phyloP scores from a whole-genome alignment of 2,329 filamentous ascomycete genomes.

The Alternaria dauci region DNA sequence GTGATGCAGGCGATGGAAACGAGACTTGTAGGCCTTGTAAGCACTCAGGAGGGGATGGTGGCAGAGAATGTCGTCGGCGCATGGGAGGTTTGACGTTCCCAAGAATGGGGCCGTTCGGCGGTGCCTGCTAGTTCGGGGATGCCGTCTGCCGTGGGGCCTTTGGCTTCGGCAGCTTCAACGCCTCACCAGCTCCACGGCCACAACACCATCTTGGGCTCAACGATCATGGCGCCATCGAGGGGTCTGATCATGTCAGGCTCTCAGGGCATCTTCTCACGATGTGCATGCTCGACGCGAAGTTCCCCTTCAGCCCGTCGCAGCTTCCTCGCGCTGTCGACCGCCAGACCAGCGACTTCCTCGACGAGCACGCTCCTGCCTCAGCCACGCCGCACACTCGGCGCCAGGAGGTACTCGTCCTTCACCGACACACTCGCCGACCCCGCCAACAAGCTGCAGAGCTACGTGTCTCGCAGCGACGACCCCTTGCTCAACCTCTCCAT shows the following conservation, averaged over 20 bases:
- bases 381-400: background rate
- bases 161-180: background rate
- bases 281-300: background rate
- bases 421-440: slow-evolving; percentile 42
- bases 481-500: slow-evolving; percentile 93
- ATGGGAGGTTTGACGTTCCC: slow-evolving; percentile 16
- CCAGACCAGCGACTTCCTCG: slow-evolving; percentile 1
- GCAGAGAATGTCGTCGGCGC: slow-evolving; percentile 4
- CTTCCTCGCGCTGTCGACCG: background rate
- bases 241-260: slow-evolving; percentile 6
- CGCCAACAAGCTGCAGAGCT: slow-evolving; percentile 54
- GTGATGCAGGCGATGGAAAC: background rate
- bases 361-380: background rate
- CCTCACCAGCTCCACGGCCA: slow-evolving; percentile 8
- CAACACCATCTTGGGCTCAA: slow-evolving; percentile 10
- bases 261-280: background rate
- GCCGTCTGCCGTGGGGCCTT: slow-evolving; percentile 10
- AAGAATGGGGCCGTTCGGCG: slow-evolving; percentile 1
- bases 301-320: background rate
- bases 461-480: slow-evolving; percentile 65
- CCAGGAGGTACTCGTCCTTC: slow-evolving; percentile 33
- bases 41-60: background rate
- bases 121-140: slow-evolving; percentile 1
- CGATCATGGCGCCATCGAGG: slow-evolving; percentile 31
- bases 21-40: background rate